Base-by-base conservation (phyloP, 2,329 filamentous ascomycete species). In the Coniochaeta sp. region DNA sequence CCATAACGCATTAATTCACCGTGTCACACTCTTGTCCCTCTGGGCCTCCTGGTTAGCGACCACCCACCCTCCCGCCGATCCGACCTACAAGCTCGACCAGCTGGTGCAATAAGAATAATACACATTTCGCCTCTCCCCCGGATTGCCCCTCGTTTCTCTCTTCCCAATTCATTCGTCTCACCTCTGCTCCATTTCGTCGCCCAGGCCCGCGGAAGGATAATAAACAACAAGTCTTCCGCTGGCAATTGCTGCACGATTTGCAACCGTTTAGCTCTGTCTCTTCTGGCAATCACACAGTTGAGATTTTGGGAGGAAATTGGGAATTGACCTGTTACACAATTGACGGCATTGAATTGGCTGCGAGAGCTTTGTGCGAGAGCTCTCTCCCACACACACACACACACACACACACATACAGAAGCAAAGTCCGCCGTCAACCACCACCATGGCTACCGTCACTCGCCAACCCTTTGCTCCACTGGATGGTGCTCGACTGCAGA, bases 401-500 rank as follows among this genome's bases (percentile, higher is more conserved):
- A 57, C 16, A n/a, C 12, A 10, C 22, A 30, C 30, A 55, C 32
- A 4, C 3, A 59, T 59, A 61, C 65, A 57, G n/a, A n/a, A n/a
- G n/a, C n/a, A n/a, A n/a, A n/a, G n/a, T 7, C 12, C 54, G 17
- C 54, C 24, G 14, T 38, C 47, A n/a, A 28, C 12, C 22, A 52
- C 26, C 70, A 70, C 69, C 68, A 86, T 86, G 82, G 80, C 83
- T 71, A 73, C 81, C 65, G 67, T 81, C 63, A 76, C 79, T 63
- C 85, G 89, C 69, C 88, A 91, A 75, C 89, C 89, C 6, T 92
- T 93, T 73, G 89, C 86, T 70, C 87, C 87, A 56, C 79, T 93
- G 59, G 85, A 90, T 70, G 81, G 80, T 66, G 77, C 86, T 60
- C 85, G 90, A 66, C 79, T 93, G 28, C 88, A 91, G 73, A 85